A percentile compares a stretch with the other conserved stretches of the same genome.
These are phyloP conservation scores for Dittrichia graveolens DNA, from an alignment of 129 eudicot genomes.

Conservation along the genomic window DNA sequence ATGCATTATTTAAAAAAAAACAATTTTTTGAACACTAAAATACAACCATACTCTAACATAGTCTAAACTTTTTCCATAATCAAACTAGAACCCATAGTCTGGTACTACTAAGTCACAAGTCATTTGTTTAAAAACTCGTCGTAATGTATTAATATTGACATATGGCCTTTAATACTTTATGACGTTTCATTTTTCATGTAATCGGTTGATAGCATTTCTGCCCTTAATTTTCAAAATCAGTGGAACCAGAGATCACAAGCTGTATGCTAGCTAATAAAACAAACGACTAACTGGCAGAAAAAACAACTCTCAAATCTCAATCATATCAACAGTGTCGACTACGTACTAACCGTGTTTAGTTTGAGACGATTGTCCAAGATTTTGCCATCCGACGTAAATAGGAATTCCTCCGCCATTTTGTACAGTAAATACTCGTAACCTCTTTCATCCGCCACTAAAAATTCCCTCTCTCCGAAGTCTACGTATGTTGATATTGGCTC, in stretches of 20 bases:
- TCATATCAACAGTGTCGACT: not conserved
- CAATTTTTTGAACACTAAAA: too few species aligned
- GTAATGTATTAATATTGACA: too few species aligned
- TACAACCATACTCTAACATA: too few species aligned
- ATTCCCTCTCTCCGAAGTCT: constrained; percentile 85
- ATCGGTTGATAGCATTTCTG: constrained; percentile 4
- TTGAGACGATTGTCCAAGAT: constrained; percentile 70
- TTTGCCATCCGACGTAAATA: constrained; percentile 57
- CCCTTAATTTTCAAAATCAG: constrained; percentile 17
- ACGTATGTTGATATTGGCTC: constrained; percentile 93
- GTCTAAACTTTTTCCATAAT: too few species aligned
- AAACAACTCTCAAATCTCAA: constrained; percentile 16
- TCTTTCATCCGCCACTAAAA: constrained; percentile 87
- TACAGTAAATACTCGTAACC: constrained; percentile 73
- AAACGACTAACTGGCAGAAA: constrained; percentile 22
- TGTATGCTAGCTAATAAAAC: constrained; percentile 37
- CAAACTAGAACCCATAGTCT: too few species aligned
- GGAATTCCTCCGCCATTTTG: constrained; percentile 70
- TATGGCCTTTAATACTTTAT: too few species aligned
- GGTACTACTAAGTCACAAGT: too few species aligned
- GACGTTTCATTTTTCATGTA: not conserved
- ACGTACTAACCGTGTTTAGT: constrained; percentile 77
- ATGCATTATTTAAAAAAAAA: too few species aligned
- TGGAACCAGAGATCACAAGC: not conserved
- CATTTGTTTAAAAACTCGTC: too few species aligned